phyloP scores from a whole-genome alignment of 2,329 filamentous ascomycete species.

The Alternaria arborescens region DNA sequence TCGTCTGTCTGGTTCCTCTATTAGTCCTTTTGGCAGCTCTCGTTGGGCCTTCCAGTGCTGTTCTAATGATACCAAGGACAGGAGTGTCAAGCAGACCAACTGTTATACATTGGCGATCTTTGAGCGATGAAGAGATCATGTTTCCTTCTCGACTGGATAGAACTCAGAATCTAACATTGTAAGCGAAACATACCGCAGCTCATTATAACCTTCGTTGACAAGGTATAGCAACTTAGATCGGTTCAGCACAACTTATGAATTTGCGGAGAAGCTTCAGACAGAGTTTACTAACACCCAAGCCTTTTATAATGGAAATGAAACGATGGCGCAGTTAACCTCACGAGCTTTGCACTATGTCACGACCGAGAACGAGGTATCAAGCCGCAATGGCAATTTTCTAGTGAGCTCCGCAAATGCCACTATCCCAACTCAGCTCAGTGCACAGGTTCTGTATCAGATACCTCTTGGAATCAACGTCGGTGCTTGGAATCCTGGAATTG shows the following conservation, averaged over 20 bases:
- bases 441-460: neutral
- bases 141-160: neutral
- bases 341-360: neutral
- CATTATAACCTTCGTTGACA: neutral
- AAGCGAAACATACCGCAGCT: neutral
- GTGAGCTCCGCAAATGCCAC: neutral
- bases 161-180: neutral
- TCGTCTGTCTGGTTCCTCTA: neutral
- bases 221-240: neutral
- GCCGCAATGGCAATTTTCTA: neutral
- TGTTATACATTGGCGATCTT: neutral
- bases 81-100: neutral
- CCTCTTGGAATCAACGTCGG: neutral
- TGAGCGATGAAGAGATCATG: accelerated
- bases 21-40: slow-evolving; percentile 9
- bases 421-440: neutral
- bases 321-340: neutral
- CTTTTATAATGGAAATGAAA: neutral
- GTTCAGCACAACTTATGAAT: neutral
- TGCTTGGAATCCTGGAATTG: neutral
- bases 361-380: neutral
- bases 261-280: neutral
- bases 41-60: slow-evolving; percentile 18
- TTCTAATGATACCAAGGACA: slow-evolving; percentile 17
- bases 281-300: neutral